Evolutionary conservation across 176 grass and related monocot species (phyloP).

Genomic region (Oryza meridionalis): DNA sequence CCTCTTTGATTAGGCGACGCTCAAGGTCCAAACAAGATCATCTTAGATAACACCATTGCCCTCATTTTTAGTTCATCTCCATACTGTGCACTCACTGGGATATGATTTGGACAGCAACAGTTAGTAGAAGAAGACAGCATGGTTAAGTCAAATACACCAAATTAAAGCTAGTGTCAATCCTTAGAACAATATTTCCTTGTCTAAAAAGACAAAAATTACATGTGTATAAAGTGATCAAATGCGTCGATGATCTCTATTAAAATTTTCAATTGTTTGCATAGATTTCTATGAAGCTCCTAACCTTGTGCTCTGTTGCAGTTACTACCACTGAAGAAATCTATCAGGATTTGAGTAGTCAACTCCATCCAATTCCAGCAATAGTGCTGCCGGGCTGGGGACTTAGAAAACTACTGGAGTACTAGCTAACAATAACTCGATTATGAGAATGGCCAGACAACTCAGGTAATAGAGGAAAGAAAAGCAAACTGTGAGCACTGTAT

Average conservation of each 20-base stretch:
- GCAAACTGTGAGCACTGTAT: neutral
- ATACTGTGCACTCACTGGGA: neutral
- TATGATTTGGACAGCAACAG: slow-evolving; percentile 11
- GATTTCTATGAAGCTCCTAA: neutral
- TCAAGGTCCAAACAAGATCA: neutral
- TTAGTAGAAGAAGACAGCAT: slow-evolving; percentile 1
- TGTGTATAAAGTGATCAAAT: neutral
- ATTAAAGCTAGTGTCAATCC: neutral
- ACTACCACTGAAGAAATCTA: neutral
- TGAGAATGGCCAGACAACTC: neutral
- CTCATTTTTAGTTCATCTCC: neutral
- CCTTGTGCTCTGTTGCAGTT: neutral
- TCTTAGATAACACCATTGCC: neutral
- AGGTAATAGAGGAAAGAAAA: neutral
- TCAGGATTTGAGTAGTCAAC: neutral
- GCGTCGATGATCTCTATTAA: neutral
- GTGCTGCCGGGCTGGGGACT: neutral
- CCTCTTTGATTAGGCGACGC: neutral
- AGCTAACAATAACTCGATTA: neutral
- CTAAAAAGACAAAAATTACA: neutral
- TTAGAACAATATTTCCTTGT: neutral
- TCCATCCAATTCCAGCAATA: neutral
- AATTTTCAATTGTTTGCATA: neutral
- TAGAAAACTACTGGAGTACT: too few species aligned
- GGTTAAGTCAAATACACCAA: neutral